Evolutionary conservation across 805 yeast species (phyloP), one percentile per base, ranked within the genome.

Genomic region (Blastobotrys attinorum): DNA sequence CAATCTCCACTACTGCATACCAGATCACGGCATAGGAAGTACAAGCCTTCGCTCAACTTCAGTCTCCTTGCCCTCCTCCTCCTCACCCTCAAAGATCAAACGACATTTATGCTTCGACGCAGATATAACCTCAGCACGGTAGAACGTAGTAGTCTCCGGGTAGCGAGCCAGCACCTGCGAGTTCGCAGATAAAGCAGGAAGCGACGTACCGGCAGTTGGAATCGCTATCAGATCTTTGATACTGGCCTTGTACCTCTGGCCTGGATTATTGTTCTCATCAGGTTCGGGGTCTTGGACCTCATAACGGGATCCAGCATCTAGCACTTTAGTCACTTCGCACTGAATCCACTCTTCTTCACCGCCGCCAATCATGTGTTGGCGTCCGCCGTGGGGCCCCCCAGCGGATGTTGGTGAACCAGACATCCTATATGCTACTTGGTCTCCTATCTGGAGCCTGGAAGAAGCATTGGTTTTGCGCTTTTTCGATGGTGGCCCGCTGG

Each of bases 211-310:
- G 1, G 62, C 65, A 2, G 58, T 54, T 1, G 81, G 73, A 15
- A 63, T 54, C 0, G 94, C 86, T 35, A 92, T 82, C 31, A 83
- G 65, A 51, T 92, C 97, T 56, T 81, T 82, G 72, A 84, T 78
- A 17, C 75, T 80, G 7, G 96, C 88, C 55, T 81, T 83, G 65
- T 81, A 92, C 1, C 83, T 70, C 54, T 82, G 90, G 2, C 96
- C 96, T 3, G 89, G 83, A 45, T 89, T 86, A 49, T 83, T 85
- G 53, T 79, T 75, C 56, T 90, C 97, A 57, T 92, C 98, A 0
- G 98, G 97, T 57, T 92, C 98, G 0, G 97, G 96, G 61, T 92
- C 98, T 54, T 86, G 77, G n/a, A 92, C 89, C 63, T 92, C 97
- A 59, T 81, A 88, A 46, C 76, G 72, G 1, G 69, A 66, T 1